phyloP scores from a whole-genome alignment of 257 asterid genomes.

The Solanum peruvianum region DNA sequence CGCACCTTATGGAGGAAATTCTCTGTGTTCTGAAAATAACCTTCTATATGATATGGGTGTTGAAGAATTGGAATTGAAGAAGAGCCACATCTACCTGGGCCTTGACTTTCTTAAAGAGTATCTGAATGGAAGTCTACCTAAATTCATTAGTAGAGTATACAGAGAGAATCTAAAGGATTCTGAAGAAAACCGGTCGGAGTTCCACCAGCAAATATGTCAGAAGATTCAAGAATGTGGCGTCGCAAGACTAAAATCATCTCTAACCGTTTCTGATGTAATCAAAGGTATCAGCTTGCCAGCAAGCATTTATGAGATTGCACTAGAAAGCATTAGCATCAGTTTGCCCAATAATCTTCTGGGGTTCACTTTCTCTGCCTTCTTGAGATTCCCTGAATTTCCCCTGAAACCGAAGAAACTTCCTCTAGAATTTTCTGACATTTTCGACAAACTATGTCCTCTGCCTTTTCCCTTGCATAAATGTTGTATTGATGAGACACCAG shows the following conservation, averaged over 20 bases:
- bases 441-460: not conserved
- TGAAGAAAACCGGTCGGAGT: slow-evolving; percentile 3
- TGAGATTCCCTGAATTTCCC: not conserved
- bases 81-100: slow-evolving; percentile 19
- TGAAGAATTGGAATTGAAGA: slow-evolving; percentile 19
- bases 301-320: slow-evolving; percentile 57
- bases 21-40: slow-evolving; percentile 17
- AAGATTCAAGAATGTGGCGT: slow-evolving; percentile 21
- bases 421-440: not conserved
- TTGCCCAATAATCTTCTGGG: slow-evolving; percentile 35
- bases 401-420: not conserved
- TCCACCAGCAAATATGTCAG: slow-evolving; percentile 30
- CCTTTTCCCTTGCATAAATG: slow-evolving; percentile 24
- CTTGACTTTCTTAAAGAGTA: slow-evolving; percentile 38
- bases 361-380: slow-evolving; percentile 29
- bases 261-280: slow-evolving; percentile 13
- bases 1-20: slow-evolving; percentile 28
- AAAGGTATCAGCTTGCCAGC: slow-evolving; percentile 44
- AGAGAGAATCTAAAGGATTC: slow-evolving; percentile 7
- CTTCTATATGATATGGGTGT: slow-evolving; percentile 22
- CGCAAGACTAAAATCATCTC: slow-evolving; percentile 11
- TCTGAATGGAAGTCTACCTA: slow-evolving; percentile 36
- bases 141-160: slow-evolving; percentile 9
- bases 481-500: slow-evolving; percentile 33
- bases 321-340: slow-evolving; percentile 30